Evolutionary conservation across 2,329 filamentous ascomycete genomes (phyloP).

Genomic region (Cladobotryum protrusum): DNA sequence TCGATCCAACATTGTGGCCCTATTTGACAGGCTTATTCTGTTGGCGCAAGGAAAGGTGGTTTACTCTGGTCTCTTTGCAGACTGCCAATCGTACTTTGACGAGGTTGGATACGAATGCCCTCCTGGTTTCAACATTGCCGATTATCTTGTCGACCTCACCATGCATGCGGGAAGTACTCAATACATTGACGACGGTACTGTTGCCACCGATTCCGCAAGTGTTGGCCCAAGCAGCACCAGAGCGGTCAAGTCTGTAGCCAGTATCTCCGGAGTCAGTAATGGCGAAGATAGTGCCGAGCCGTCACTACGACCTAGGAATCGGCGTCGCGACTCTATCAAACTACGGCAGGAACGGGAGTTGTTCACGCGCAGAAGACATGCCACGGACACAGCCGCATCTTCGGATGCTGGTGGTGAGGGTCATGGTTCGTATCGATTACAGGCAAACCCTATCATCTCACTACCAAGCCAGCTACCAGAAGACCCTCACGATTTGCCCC

Average conservation of each 20-base stretch:
- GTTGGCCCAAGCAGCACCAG: conserved; percentile 80
- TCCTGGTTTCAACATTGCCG: conserved; percentile 96
- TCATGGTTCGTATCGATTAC: conserved; percentile 45
- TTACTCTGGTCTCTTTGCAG: conserved; percentile 84
- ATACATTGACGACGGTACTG: conserved; percentile 48
- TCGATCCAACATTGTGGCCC: conserved; percentile 92
- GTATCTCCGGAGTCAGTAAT: conserved; percentile 68
- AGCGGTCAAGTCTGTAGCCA: conserved; percentile 85
- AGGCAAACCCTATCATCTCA: conserved; percentile 35
- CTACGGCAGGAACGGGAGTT: conserved; percentile 84
- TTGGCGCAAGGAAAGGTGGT: conserved; percentile 85
- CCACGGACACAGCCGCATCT: conserved; percentile 56
- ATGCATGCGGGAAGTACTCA: conserved; percentile 78
- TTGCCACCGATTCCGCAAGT: conserved; percentile 52
- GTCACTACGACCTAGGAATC: conserved; percentile 59
- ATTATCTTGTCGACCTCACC: conserved; percentile 93
- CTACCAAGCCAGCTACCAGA: conserved; percentile 58
- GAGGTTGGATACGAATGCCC: conserved; percentile 87
- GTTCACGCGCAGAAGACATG: conserved; percentile 70
- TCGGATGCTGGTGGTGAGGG: conserved; percentile 50
- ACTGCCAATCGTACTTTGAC: conserved; percentile 90
- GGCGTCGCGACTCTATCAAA: conserved; percentile 73
- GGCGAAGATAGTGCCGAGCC: conserved; percentile 61
- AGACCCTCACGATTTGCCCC: conserved; percentile 59
- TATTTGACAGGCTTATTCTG: conserved; percentile 91